Evolutionary conservation across 2,329 filamentous ascomycete genomes (phyloP).

Genomic region (Chalaropsis ovoidea): DNA sequence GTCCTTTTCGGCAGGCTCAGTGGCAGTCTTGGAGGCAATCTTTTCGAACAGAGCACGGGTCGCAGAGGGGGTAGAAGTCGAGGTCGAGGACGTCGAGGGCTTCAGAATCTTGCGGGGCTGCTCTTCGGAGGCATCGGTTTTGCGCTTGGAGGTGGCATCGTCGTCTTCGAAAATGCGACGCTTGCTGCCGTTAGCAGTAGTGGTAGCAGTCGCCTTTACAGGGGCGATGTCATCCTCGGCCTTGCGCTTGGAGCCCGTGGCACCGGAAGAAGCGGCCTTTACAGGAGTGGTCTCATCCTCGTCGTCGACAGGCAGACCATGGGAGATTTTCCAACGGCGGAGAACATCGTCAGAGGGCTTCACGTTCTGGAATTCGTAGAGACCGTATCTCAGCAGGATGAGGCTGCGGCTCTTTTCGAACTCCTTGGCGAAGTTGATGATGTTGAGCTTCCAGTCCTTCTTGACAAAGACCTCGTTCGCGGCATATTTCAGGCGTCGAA

Average conservation of each 20-base stretch:
- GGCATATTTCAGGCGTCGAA: conserved; percentile 51
- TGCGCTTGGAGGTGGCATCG: conserved; percentile 29
- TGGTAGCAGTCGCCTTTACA: conserved; percentile 31
- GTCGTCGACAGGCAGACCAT: conserved; percentile 42
- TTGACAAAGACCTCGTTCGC: conserved; percentile 50
- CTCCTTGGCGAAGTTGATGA: conserved; percentile 53
- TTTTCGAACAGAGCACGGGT: conserved; percentile 49
- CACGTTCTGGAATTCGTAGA: conserved; percentile 54
- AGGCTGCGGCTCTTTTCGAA: conserved; percentile 54
- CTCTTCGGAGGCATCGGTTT: conserved; percentile 38
- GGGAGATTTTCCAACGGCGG: conserved; percentile 48
- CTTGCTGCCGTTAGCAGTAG: conserved; percentile 37
- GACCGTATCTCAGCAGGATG: conserved; percentile 51
- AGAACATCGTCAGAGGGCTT: conserved; percentile 49
- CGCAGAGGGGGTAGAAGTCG: conserved; percentile 40
- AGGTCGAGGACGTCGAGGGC: conserved; percentile 40
- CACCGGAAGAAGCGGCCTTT: conserved; percentile 30
- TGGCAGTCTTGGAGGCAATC: conserved; percentile 34
- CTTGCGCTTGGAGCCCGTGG: conserved; percentile 43
- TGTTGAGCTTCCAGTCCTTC: conserved; percentile 54
- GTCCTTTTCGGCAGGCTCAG: conserved; percentile 21
- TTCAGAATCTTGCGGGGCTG: conserved; percentile 45
- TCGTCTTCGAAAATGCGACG: conserved; percentile 40
- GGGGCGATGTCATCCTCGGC: conserved; percentile 42
- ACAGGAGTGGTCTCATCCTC: conserved; percentile 31